Evolutionary conservation across 2,329 filamentous ascomycete species (phyloP).

Genomic region (Penicillium freii): DNA sequence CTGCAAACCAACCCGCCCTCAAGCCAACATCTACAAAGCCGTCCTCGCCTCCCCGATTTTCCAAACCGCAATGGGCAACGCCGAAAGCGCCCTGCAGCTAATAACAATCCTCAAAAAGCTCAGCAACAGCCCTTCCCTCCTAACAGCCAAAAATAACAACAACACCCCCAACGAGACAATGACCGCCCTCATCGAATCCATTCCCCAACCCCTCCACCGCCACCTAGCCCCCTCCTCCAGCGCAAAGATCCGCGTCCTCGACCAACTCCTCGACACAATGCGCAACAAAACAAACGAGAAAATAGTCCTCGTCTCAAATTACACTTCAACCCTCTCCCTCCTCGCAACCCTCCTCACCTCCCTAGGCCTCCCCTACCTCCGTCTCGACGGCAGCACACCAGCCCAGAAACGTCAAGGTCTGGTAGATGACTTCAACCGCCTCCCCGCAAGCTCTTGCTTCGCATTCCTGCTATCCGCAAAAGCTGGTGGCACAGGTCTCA

Average conservation of each 20-base stretch:
- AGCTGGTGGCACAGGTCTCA: conserved; percentile 67
- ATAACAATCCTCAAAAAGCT: conserved; percentile 73
- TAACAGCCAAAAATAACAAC: conserved; percentile 53
- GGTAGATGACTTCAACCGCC: conserved; percentile 68
- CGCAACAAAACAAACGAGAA: conserved; percentile 64
- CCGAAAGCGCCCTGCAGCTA: conserved; percentile 63
- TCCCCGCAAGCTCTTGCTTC: conserved; percentile 56
- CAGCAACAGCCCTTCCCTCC: conserved; percentile 67
- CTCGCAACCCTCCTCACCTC: conserved; percentile 61
- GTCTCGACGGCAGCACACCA: conserved; percentile 67
- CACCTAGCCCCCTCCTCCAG: conserved; percentile 58
- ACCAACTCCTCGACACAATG: conserved; percentile 62
- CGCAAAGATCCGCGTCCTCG: conserved; percentile 65
- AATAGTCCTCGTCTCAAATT: conserved; percentile 73
- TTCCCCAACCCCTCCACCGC: conserved; percentile 56
- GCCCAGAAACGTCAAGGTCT: conserved; percentile 63
- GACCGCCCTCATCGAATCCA: conserved; percentile 49
- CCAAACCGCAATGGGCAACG: conserved; percentile 59
- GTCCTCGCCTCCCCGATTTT: conserved; percentile 66
- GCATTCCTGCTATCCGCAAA: conserved; percentile 72
- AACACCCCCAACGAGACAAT: conserved; percentile 50
- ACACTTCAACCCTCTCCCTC: conserved; percentile 69
- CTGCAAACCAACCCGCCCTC: conserved; percentile 60
- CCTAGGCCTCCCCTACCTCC: conserved; percentile 61
- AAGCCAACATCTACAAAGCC: conserved; percentile 60